Conservation (phyloP, 202 grass and related monocot genomes). For the Cymbopogon flexuosus region DNA sequence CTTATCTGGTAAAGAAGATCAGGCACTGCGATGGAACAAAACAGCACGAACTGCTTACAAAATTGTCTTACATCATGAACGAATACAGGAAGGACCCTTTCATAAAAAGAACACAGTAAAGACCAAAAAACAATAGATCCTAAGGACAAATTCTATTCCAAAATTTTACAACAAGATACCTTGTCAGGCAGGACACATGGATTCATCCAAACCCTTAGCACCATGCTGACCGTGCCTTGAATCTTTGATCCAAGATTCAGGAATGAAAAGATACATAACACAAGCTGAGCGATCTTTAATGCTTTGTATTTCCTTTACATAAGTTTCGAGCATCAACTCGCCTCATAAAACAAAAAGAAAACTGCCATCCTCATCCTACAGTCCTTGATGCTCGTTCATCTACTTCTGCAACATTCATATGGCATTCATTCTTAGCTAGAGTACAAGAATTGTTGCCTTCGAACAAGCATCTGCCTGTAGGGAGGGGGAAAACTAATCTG, state of each 20-base stretch:
- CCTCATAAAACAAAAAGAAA: neutral
- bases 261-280: neutral
- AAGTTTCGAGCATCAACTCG: neutral
- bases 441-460: conserved; percentile 30
- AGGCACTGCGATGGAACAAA: neutral
- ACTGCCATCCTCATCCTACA: neutral
- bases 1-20: neutral
- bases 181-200: neutral
- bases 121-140: neutral
- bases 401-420: neutral
- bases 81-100: neutral
- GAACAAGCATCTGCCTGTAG: conserved; percentile 33
- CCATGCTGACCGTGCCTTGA: neutral
- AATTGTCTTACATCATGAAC: neutral
- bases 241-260: neutral
- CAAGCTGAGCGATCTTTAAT: neutral
- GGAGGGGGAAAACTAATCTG: conserved; percentile 28
- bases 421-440: neutral
- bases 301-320: neutral
- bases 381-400: neutral
- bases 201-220: neutral
- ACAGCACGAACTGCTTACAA: neutral
- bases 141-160: neutral
- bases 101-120: no score
- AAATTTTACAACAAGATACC: neutral